A percentile compares a stretch with the other conserved stretches of the same genome.
These are phyloP conservation scores for Cryptosporidium meleagridis DNA, from an alignment of 169 alveolate genomes.

Conservation along the genomic window DNA sequence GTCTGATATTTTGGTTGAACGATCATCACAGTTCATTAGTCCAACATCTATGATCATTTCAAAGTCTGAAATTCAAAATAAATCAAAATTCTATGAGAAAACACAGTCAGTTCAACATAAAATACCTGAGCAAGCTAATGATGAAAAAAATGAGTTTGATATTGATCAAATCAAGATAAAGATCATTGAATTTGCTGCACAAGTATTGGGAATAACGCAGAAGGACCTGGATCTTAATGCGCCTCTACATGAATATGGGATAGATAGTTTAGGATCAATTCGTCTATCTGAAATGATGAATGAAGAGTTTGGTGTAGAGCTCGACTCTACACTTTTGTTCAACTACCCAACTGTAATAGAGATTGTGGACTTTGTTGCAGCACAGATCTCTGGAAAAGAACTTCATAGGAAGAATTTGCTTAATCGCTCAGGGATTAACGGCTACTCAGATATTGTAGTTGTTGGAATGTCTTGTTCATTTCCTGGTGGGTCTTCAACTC, in stretches of 20 bases:
- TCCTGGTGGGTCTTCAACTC: conserved; percentile 82
- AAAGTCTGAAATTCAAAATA: conserved; percentile 37
- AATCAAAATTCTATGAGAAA: conserved; percentile 47
- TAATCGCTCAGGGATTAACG: conserved; percentile 26
- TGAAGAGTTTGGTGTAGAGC: conserved; percentile 76
- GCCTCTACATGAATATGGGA: conserved; percentile 82
- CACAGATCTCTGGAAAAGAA: conserved; percentile 59
- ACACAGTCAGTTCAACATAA: background rate
- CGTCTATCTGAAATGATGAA: conserved; percentile 80
- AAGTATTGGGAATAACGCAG: conserved; percentile 56
- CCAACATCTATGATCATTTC: conserved; percentile 68
- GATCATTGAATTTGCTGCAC: conserved; percentile 73
- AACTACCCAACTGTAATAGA: conserved; percentile 82
- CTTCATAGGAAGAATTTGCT: background rate
- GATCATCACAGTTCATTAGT: conserved; percentile 68
- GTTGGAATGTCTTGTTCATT: conserved; percentile 80
- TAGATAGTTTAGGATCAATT: conserved; percentile 82
- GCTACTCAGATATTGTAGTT: conserved; percentile 72
- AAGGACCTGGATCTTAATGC: conserved; percentile 77
- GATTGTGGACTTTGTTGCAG: conserved; percentile 78
- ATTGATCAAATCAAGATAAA: conserved; percentile 21
- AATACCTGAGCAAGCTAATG: background rate
- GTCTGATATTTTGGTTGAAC: conserved; percentile 11
- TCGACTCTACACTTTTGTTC: conserved; percentile 82
- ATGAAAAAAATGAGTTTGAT: conserved; percentile 2